Evolutionary conservation across 345 rosid species (phyloP).

Genomic region (Cochlearia excelsa): DNA sequence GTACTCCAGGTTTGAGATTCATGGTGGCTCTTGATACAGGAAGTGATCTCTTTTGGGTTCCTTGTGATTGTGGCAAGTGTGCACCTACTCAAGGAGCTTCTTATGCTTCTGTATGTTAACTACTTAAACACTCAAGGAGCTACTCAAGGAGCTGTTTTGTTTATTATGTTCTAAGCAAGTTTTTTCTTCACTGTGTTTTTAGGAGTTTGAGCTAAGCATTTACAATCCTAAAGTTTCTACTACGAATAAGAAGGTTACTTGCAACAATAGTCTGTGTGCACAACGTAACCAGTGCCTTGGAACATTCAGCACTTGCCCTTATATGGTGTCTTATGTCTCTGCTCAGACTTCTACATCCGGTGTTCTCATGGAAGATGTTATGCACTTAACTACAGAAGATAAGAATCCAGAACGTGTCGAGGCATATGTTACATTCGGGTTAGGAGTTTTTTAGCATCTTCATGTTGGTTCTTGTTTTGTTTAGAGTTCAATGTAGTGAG

Average conservation of each 20-base stretch:
- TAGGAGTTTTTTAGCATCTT: conserved; percentile 28
- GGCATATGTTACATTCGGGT: conserved; percentile 77
- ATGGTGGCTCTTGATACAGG: conserved; percentile 90
- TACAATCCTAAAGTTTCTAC: conserved; percentile 65
- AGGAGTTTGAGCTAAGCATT: conserved; percentile 73
- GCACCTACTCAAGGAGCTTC: conserved; percentile 58
- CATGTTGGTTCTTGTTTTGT: background rate
- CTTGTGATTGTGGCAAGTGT: conserved; percentile 76
- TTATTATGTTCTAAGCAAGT: background rate
- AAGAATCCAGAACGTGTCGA: conserved; percentile 43
- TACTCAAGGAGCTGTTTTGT: conserved; percentile 2
- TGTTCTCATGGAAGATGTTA: conserved; percentile 70
- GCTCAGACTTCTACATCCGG: conserved; percentile 87
- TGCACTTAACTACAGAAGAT: conserved; percentile 62
- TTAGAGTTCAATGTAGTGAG: conserved; percentile 12
- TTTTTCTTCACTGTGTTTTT: conserved; percentile 14
- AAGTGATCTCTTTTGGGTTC: conserved; percentile 91
- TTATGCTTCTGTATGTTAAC: conserved; percentile 61
- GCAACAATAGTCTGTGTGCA: conserved; percentile 61
- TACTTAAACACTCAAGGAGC: background rate
- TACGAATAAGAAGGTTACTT: conserved; percentile 72
- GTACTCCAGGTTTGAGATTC: conserved; percentile 81
- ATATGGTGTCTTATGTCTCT: conserved; percentile 70
- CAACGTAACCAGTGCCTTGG: conserved; percentile 59
- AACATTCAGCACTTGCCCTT: conserved; percentile 75